Evolutionary conservation across 1,139 yeast genomes (phyloP).

Genomic region (Meyerozyma athensensis): DNA sequence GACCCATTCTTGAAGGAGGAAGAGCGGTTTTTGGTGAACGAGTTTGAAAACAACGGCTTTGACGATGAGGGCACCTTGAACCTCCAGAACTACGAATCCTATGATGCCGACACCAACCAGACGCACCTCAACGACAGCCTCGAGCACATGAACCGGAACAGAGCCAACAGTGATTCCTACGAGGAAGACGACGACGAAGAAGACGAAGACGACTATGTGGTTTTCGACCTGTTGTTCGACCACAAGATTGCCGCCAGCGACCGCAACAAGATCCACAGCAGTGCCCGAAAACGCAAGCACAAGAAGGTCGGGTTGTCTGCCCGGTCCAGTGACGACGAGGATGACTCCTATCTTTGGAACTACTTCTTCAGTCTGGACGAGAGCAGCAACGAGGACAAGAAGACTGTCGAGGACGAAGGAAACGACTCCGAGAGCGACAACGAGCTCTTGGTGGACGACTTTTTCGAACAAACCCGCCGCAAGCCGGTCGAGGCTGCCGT

Average conservation of each 20-base stretch:
- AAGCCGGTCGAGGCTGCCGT: constrained; percentile 5
- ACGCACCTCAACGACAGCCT: constrained; percentile 1
- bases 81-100: constrained; percentile 3
- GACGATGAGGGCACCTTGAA: constrained; percentile 28
- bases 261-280: constrained; percentile 9
- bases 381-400: constrained; percentile 22
- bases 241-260: constrained; percentile 8
- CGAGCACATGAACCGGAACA: constrained; percentile 1
- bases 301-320: constrained; percentile 12
- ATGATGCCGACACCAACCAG: background rate
- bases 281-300: constrained; percentile 9
- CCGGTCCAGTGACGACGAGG: constrained; percentile 41
- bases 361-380: constrained; percentile 47
- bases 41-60: constrained; percentile 45
- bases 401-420: constrained; percentile 18
- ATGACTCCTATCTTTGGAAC: constrained; percentile 52
- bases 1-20: constrained; percentile 44
- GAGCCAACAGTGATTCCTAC: constrained; percentile 7
- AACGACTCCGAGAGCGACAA: constrained; percentile 7
- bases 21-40: constrained; percentile 43
- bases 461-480: constrained; percentile 12
- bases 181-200: constrained; percentile 19
- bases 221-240: constrained; percentile 13
- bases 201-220: constrained; percentile 17
- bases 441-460: constrained; percentile 14